These are phyloP conservation scores for Canna indica DNA, from an alignment of 176 grass and related monocot species.

Conservation along the genomic window DNA sequence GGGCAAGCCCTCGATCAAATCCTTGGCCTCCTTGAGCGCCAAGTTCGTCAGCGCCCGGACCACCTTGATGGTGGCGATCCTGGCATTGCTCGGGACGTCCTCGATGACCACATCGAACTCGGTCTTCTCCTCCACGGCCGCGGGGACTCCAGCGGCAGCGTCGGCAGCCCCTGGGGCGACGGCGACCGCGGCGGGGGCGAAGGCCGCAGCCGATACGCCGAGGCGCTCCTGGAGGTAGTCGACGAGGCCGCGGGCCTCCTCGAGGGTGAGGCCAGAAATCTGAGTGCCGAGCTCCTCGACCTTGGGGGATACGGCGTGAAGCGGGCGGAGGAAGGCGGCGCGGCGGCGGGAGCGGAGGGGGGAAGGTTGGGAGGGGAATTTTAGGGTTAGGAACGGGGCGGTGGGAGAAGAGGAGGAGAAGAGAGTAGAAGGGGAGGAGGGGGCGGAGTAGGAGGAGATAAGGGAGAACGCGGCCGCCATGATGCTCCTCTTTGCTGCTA, in stretches of 20 bases:
- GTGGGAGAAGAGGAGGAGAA: neutral
- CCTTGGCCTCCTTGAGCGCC: constrained; percentile 23
- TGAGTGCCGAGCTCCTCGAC: neutral
- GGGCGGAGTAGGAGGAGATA: neutral
- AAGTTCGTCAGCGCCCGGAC: constrained; percentile 18
- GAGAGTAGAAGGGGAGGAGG: neutral
- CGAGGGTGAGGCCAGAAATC: neutral
- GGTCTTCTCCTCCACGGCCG: constrained; percentile 18
- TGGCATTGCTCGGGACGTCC: constrained; percentile 11
- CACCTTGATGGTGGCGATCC: constrained; percentile 21
- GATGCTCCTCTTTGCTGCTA: neutral
- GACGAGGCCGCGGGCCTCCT: constrained; percentile 15
- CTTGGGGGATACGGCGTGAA: neutral
- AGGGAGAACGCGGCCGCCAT: neutral
- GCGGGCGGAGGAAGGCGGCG: neutral
- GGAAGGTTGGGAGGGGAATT: neutral
- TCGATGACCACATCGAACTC: constrained; percentile 23
- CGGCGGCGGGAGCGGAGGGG: neutral
- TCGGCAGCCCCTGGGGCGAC: neutral
- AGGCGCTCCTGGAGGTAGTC: constrained; percentile 16
- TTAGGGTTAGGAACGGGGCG: neutral
- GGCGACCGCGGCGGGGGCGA: neutral
- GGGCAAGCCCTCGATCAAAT: constrained; percentile 16
- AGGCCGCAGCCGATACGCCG: constrained; percentile 10
- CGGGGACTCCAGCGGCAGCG: neutral